Evolutionary conservation across 2,329 filamentous ascomycete species (phyloP).

Genomic region (Stachybotrys chartarum): DNA sequence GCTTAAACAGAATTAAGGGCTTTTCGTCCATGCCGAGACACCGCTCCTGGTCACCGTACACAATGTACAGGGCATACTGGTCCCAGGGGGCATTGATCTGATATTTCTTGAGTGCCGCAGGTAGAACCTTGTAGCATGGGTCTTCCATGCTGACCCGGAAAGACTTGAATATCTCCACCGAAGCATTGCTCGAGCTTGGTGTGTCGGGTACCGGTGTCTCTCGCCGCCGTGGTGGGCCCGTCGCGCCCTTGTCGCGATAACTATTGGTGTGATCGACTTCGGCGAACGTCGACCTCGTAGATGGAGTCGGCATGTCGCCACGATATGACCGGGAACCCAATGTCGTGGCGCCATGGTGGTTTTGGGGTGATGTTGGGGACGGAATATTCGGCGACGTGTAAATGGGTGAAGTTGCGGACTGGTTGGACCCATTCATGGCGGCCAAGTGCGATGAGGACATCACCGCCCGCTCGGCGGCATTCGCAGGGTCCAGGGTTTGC

Average conservation of each 20-base stretch:
- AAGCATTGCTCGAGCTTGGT: conserved; percentile 46
- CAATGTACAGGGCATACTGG: conserved; percentile 95
- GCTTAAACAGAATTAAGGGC: conserved; percentile 92
- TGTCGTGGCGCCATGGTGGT: conserved; percentile 43
- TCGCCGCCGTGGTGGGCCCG: conserved; percentile 44
- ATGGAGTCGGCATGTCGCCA: conserved; percentile 46
- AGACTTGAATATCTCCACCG: conserved; percentile 96
- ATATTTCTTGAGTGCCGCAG: conserved; percentile 93
- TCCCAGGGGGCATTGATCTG: conserved; percentile 98
- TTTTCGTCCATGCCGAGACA: conserved; percentile 89
- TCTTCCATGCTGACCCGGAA: conserved; percentile 98
- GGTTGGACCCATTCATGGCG: conserved; percentile 58
- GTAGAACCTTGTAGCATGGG: conserved; percentile 93
- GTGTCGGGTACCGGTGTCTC: conserved; percentile 58
- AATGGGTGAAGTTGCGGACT: conserved; percentile 45
- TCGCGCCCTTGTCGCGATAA: conserved; percentile 20
- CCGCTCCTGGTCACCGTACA: conserved; percentile 96
- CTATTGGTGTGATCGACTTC: conserved; percentile 35
- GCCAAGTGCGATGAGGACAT: conserved; percentile 62
- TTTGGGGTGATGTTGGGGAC: conserved; percentile 62
- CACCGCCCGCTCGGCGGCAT: conserved; percentile 59
- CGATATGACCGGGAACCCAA: conserved; percentile 56
- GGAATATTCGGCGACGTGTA: conserved; percentile 61
- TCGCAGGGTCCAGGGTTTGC: conserved; percentile 60
- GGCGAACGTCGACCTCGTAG: conserved; percentile 47